Base-by-base conservation (phyloP, 1,139 yeast genomes). In the Saccharomyces hybrid region DNA sequence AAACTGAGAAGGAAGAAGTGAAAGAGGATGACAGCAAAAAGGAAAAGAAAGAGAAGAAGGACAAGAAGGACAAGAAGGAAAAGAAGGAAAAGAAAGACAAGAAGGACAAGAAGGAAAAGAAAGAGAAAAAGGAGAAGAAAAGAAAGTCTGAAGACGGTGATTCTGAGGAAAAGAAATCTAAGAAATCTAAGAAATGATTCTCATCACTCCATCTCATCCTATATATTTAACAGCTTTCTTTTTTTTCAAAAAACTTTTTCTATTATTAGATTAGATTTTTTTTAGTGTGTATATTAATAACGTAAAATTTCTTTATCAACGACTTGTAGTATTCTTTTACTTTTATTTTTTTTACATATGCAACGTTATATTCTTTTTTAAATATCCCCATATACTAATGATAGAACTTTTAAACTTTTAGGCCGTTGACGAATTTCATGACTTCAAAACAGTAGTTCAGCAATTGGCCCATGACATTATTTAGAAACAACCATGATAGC, bases 91-190 rank as follows among this genome's bases (percentile, higher is more conserved):
- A 82, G 54, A 80, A 83, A 76, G 80, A 82, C 51, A 80, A 83
- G 76, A 78, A 83, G 66, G 79, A 83, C 57, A 79, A 84, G 76
- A 80, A 84, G 69, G 80, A 83, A 54, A 80, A 85, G 78, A 79
- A 83, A 68, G 80, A 85, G 64, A 80, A 85, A 73, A 81, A 84
- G 70, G 77, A 81, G 62, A 77, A 80, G 73, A 78, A 85, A 76
- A 79, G 84, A 74, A 80, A 82, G 70, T 80, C 81, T 66, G 85
- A 80, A 55, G 85, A 81, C 54, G 81, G 74, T 50, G 84, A 77
- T 58, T 77, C 75, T 58, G 76, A 74, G 54, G 79, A 77, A 62
- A 77, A 77, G 68, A 81, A 82, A 76, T 73, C 77, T 72, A 80
- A 80, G 75, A 79, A 80, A 71, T 71, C 77, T 51, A 78, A 79